Conservation (phyloP, 768 basidiomycete genomes). For the Trametopsis cervina region DNA sequence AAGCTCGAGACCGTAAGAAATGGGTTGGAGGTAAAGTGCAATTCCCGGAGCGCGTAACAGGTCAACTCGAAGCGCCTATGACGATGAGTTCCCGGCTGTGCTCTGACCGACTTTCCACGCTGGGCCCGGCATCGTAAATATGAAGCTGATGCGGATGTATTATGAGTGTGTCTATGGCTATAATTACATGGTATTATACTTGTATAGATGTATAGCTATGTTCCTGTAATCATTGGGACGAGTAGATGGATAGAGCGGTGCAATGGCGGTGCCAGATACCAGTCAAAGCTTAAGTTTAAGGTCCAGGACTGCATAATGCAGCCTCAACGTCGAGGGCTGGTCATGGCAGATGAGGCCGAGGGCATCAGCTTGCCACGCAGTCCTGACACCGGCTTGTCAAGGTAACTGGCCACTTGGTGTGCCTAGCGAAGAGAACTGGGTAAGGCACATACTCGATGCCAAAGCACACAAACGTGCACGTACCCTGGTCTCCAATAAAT, state of each 20-base stretch:
- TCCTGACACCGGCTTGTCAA: constrained; percentile 19
- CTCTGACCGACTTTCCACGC: no score
- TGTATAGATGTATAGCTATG: no score
- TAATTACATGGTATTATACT: no score
- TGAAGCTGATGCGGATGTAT: neutral
- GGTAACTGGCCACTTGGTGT: constrained; percentile 18
- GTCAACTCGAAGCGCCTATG: neutral
- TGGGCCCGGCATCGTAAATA: no score
- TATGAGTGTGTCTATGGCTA: no score
- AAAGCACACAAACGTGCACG: constrained; percentile 10
- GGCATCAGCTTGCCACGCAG: constrained; percentile 16
- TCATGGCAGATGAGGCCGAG: constrained; percentile 13
- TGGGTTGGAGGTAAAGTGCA: neutral
- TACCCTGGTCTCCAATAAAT: constrained; percentile 57
- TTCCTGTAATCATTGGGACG: no score
- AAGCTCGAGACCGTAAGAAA: neutral
- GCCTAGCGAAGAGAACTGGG: constrained; percentile 12
- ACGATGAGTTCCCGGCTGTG: no score
- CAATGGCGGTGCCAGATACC: no score
- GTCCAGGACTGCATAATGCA: no score
- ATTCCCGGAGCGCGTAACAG: no score
- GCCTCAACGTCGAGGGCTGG: constrained; percentile 14
- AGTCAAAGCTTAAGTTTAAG: no score
- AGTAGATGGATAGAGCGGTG: no score
- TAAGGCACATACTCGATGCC: neutral